Conservation (phyloP, 2,329 filamentous ascomycete species). For the Aplosporella prunicola region DNA sequence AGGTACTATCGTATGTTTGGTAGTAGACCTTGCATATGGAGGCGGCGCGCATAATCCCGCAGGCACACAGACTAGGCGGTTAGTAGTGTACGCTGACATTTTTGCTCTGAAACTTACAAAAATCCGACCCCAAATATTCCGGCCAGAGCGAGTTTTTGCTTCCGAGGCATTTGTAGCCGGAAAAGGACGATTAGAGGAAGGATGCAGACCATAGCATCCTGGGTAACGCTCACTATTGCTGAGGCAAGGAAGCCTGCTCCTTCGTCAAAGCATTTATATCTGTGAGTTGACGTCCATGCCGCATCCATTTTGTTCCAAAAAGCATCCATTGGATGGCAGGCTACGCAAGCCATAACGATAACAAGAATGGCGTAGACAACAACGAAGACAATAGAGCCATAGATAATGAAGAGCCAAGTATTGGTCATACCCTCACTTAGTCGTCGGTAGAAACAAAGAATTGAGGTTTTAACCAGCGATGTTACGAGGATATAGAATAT, state of each 20-base stretch:
- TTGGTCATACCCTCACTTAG: no score
- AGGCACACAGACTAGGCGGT: slow-evolving; percentile 22
- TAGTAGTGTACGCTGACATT: background rate
- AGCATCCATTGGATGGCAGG: slow-evolving; percentile 30
- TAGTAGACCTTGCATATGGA: slow-evolving; percentile 26
- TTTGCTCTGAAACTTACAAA: slow-evolving; percentile 22
- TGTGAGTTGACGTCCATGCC: slow-evolving; percentile 22
- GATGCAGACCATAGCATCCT: slow-evolving; percentile 32
- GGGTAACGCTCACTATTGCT: slow-evolving; percentile 30
- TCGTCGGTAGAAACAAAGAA: slow-evolving; percentile 34
- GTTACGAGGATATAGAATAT: slow-evolving; percentile 20
- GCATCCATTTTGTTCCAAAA: slow-evolving; percentile 32
- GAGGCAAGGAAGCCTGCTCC: slow-evolving; percentile 29
- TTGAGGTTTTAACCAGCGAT: slow-evolving; percentile 25
- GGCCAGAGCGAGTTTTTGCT: slow-evolving; percentile 37
- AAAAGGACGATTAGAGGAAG: slow-evolving; percentile 37
- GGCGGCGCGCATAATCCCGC: slow-evolving; percentile 29
- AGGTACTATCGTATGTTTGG: slow-evolving; percentile 32
- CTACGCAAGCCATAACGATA: slow-evolving; percentile 26
- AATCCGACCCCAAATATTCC: slow-evolving; percentile 37
- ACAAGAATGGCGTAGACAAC: slow-evolving; percentile 31
- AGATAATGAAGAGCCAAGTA: no score
- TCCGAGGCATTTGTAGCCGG: slow-evolving; percentile 33
- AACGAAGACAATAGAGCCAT: slow-evolving; percentile 33
- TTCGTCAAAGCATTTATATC: slow-evolving; percentile 29